Conservation (phyloP, 192 early-diverging fungal species). For the Coemansia sp. region DNA sequence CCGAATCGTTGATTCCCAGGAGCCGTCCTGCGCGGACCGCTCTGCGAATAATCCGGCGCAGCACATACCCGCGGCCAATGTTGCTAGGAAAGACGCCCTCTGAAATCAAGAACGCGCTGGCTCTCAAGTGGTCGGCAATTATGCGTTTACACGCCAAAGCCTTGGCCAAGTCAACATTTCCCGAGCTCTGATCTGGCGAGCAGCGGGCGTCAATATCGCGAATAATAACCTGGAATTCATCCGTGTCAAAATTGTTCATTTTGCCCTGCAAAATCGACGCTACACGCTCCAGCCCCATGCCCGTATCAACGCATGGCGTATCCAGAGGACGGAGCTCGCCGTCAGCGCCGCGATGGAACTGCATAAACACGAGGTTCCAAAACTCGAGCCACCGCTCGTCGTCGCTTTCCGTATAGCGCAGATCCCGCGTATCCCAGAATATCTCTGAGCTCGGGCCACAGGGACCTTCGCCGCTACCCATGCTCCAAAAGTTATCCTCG, state of each 20-base stretch:
- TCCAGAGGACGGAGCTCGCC: constrained; percentile 81
- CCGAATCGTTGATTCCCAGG: constrained; percentile 79
- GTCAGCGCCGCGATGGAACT: constrained; percentile 91
- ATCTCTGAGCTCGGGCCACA: constrained; percentile 98
- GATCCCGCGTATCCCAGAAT: constrained; percentile 93
- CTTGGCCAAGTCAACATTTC: constrained; percentile 72
- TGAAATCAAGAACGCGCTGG: constrained; percentile 90
- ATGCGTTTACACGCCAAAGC: constrained; percentile 93
- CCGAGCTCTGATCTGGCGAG: neutral
- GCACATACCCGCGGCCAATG: constrained; percentile 98
- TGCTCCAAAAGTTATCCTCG: constrained; percentile 99
- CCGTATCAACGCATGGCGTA: constrained; percentile 96
- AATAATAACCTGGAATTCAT: constrained; percentile 84
- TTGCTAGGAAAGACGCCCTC: constrained; percentile 96
- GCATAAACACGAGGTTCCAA: constrained; percentile 99
- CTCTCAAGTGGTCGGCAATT: constrained; percentile 96
- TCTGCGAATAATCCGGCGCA: constrained; percentile 93
- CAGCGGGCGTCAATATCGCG: constrained; percentile 67
- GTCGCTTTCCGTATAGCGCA: constrained; percentile 80
- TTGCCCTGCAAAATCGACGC: constrained; percentile 92
- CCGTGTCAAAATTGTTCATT: constrained; percentile 96
- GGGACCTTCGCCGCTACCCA: constrained; percentile 89
- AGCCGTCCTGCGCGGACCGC: constrained; percentile 88
- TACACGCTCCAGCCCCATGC: constrained; percentile 95
- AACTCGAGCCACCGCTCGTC: constrained; percentile 96